Percentiles rank a stretch among this genome's conserved stretches.
Conservation (phyloP, 2,329 filamentous ascomycete genomes). For the Colletotrichum filicis region DNA sequence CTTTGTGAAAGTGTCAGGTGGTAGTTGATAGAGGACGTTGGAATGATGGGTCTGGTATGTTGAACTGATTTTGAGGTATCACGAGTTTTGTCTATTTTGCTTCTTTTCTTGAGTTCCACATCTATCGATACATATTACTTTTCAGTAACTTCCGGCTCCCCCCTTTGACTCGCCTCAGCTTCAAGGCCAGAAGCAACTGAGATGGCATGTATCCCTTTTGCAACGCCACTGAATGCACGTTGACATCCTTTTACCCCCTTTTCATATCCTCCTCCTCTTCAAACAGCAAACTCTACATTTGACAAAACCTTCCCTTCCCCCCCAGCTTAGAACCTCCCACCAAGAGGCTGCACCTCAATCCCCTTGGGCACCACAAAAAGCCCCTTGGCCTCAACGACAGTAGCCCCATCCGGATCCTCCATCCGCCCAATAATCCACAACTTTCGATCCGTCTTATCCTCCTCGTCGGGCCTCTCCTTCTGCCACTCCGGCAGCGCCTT, state of each 20-base stretch:
- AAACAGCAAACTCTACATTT: background rate
- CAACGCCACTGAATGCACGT: background rate
- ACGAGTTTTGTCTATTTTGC: background rate
- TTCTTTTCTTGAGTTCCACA: background rate
- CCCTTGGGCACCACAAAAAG: slow-evolving; percentile 36
- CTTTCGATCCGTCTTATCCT: slow-evolving; percentile 34
- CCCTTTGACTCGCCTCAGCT: background rate
- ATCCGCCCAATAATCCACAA: slow-evolving; percentile 31
- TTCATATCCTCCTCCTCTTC: background rate
- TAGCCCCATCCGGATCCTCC: slow-evolving; percentile 11
- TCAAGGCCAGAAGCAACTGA: background rate
- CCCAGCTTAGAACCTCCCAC: slow-evolving; percentile 16
- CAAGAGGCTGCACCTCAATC: slow-evolving; percentile 7
- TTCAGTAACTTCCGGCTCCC: background rate
- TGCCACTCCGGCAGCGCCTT: slow-evolving; percentile 23
- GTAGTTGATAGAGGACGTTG: too few relatives aligned
- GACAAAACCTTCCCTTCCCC: background rate
- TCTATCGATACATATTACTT: background rate
- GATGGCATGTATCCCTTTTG: background rate
- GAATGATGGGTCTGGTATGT: background rate
- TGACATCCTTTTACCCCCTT: background rate
- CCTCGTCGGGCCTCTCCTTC: background rate
- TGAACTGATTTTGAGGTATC: background rate
- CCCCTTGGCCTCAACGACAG: slow-evolving; percentile 22
- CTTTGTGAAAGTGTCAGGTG: background rate